phyloP scores from a whole-genome alignment of 2,329 filamentous ascomycete species.

The Gyromitra esculenta region DNA sequence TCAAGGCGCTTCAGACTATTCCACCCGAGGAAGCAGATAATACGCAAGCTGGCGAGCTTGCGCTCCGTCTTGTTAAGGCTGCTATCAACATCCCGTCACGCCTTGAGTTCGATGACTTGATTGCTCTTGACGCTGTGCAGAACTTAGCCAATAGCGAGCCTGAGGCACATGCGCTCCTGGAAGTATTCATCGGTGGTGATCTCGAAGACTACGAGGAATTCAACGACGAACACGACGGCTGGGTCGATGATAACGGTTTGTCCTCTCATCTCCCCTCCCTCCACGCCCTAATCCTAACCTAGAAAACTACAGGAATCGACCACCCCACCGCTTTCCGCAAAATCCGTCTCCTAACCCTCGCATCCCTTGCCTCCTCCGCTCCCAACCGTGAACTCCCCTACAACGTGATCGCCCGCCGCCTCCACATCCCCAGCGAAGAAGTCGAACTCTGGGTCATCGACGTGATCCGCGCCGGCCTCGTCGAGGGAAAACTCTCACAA shows the following conservation, averaged over 20 bases:
- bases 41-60: constrained; percentile 68
- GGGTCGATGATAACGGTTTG: constrained; percentile 75
- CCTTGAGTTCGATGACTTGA: constrained; percentile 78
- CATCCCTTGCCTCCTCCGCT: constrained; percentile 84
- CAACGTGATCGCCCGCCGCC: constrained; percentile 79
- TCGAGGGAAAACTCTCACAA: constrained; percentile 96
- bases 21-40: constrained; percentile 68
- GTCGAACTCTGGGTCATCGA: constrained; percentile 99
- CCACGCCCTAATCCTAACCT: constrained; percentile 6
- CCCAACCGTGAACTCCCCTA: constrained; percentile 90
- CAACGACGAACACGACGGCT: constrained; percentile 87
- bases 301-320: constrained; percentile 62
- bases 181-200: constrained; percentile 93
- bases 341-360: constrained; percentile 93
- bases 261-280: background rate
- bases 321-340: constrained; percentile 83
- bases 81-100: constrained; percentile 73
- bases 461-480: constrained; percentile 91
- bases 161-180: constrained; percentile 87
- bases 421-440: constrained; percentile 82
- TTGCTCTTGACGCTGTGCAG: constrained; percentile 79
- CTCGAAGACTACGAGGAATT: constrained; percentile 97
- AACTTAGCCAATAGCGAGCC: constrained; percentile 85
- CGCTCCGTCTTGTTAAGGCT: constrained; percentile 72
- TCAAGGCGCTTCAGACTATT: constrained; percentile 81